Base-by-base conservation (phyloP, 2,329 filamentous ascomycete species). In the Fonsecaea erecta region DNA sequence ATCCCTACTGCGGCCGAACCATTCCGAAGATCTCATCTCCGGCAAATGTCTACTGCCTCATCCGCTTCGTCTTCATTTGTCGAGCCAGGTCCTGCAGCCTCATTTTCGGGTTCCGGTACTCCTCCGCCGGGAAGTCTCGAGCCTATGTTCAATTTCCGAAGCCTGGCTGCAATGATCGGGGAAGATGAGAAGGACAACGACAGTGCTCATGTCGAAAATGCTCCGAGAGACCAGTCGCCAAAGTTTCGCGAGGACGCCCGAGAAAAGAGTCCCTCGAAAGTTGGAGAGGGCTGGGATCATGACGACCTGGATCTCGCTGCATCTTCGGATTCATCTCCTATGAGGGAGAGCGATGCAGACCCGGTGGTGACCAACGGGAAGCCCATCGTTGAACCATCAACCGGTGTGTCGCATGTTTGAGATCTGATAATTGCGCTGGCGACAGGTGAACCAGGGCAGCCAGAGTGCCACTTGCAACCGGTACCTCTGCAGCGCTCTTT, bases 141-240 rank as follows among this genome's bases (percentile, higher is more conserved):
- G 74, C 87, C 92, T 2, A 87, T 97, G 85, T 95, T 96, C 78
- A 97, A 97, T 76, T 97, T 97, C 75, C 85, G 88, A 62, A 97
- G 92, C 71, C 80, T 98, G 24, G 91, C 92, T 1, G 91, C 92
- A 67, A 91, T 96, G 75, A 91, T 97, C 32, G 91, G 89, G 0
- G 87, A 85, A 43, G 84, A 88, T 56, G 85, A 88, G 48, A 82
- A 84, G 63, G 74, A 74, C 8, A 76, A 76, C 6, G 74, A 72
- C 60, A 72, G 73, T 40, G 61, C 71, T 4, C 77, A 79, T 67
- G 74, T 77, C 37, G 79, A 80, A 67, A 69, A 79, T 63, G 71
- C 70, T 52, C 46, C 62, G 12, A 34, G 58, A 30, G 57, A 67
- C 24, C 59, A 57, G 2, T 67, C 63, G 3, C 60, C 63, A 37